Percentiles rank a stretch among this genome's conserved stretches.
Conservation (phyloP, 148 eudicot species). For the Euryodendron excelsum region DNA sequence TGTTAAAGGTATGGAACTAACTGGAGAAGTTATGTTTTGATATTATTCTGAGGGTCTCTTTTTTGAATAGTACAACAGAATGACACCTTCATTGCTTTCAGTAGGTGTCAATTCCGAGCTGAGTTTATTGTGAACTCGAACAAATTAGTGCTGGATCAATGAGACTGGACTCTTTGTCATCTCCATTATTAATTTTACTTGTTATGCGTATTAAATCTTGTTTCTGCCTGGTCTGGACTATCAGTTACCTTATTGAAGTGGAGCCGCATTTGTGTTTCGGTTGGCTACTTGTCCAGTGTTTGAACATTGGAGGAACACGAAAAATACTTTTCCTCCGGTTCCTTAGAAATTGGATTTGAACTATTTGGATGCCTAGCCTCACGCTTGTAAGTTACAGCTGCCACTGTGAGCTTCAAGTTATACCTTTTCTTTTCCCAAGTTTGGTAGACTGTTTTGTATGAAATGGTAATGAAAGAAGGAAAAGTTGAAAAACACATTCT, state of each 20-base stretch:
- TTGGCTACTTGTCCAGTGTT: conserved; percentile 4
- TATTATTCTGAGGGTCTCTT: too few relatives aligned
- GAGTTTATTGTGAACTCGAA: not conserved
- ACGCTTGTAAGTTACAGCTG: not conserved
- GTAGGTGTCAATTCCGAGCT: not conserved
- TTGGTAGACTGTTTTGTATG: not conserved
- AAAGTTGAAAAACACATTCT: not conserved
- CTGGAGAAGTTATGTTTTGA: not conserved
- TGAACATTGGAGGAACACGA: not conserved
- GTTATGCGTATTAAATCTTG: not conserved
- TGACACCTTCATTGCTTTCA: too few relatives aligned
- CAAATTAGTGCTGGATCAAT: not conserved
- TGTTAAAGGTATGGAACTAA: not conserved
- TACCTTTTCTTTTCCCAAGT: not conserved
- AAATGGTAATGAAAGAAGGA: not conserved
- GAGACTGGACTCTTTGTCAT: conserved; percentile 2
- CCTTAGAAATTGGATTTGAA: not conserved
- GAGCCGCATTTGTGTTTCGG: not conserved
- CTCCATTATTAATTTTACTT: not conserved
- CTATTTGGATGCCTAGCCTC: not conserved
- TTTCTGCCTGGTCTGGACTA: not conserved
- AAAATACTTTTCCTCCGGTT: not conserved
- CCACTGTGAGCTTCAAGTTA: conserved; percentile 10
- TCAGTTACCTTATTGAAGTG: not conserved
- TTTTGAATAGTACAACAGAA: too few relatives aligned